Evolutionary conservation across 2,329 filamentous ascomycete species (phyloP), one percentile per base, ranked within the genome.

Genomic region (Spiromastix sp.): DNA sequence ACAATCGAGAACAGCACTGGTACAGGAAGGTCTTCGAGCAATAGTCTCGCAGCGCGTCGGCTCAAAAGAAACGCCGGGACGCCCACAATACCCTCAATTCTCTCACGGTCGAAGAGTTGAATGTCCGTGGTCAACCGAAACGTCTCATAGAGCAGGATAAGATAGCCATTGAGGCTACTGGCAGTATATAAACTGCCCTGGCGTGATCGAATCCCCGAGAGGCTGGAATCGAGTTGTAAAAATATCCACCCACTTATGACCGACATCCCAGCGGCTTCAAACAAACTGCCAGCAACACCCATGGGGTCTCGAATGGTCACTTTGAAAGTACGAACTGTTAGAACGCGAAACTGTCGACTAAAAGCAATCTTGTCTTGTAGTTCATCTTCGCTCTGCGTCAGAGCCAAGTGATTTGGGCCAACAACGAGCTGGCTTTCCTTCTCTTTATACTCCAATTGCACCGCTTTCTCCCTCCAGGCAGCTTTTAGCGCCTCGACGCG

Each of bases 51-150:
- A 4, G 85, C 55, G 17, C 83, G 69, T 27, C 82, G 67, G 12
- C 81, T 85, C 1, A 85, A 50, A 2, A 87, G 65, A 42, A 81
- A 87, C 0, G 79, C 76, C 0, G 81, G 57, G 2, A 82, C 73
- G 20, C 74, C 72, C 12, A 84, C 79, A 13, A 83, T 81, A 3
- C 79, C 77, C 53, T 87, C 82, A 20, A 74, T 76, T 20, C 75
- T 70, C 49, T 87, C 82, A 36, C 82, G 75, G 48, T 89, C 82
- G 48, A 85, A 89, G 0, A 81, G 67, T 17, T 74, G 73, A 10
- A 87, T 83, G 42, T 87, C 82, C 32, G 81, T 70, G 0, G 79
- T 83, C 39, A 87, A 60, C 4, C 83, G 74, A 47, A 84, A 87
- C 0, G 75, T 77, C 54, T 87, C 83, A 42, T 83, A 86, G 9